phyloP scores from a whole-genome alignment of 257 asterid genomes.

The Thymus quinquecostatus region DNA sequence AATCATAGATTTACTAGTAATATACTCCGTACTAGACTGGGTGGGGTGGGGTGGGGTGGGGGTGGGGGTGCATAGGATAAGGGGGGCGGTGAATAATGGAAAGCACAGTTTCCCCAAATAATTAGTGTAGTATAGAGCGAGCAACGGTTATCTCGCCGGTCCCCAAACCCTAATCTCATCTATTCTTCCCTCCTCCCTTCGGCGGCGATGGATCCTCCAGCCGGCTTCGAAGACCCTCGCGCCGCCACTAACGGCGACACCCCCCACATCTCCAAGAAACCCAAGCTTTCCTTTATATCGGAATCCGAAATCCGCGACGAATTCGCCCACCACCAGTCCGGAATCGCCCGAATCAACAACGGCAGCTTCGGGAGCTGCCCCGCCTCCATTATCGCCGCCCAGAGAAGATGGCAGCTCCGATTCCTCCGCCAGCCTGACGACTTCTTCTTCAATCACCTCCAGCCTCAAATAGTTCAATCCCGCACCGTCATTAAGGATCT shows the following conservation, averaged over 20 bases:
- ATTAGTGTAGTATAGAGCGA: neutral
- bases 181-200: neutral
- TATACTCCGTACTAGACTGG: too few relatives aligned
- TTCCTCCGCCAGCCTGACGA: constrained; percentile 93
- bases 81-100: constrained; percentile 24
- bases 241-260: constrained; percentile 54
- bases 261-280: constrained; percentile 58
- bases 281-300: constrained; percentile 60
- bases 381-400: constrained; percentile 83
- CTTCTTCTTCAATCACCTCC: constrained; percentile 81
- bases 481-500: constrained; percentile 73
- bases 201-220: constrained; percentile 31
- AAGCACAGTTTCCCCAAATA: constrained; percentile 31
- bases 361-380: constrained; percentile 98
- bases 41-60: too few relatives aligned
- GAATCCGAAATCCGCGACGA: constrained; percentile 67
- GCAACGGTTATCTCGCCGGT: constrained; percentile 13
- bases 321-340: constrained; percentile 74
- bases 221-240: constrained; percentile 49
- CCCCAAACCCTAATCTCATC: constrained; percentile 50
- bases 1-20: too few relatives aligned
- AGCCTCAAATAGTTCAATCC: constrained; percentile 68
- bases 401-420: constrained; percentile 80
- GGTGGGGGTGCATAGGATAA: neutral
- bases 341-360: constrained; percentile 81